Evolutionary conservation across 192 early-diverging fungal genomes (phyloP), one percentile per base, ranked within the genome.

Genomic region (Entomortierella parvispora): DNA sequence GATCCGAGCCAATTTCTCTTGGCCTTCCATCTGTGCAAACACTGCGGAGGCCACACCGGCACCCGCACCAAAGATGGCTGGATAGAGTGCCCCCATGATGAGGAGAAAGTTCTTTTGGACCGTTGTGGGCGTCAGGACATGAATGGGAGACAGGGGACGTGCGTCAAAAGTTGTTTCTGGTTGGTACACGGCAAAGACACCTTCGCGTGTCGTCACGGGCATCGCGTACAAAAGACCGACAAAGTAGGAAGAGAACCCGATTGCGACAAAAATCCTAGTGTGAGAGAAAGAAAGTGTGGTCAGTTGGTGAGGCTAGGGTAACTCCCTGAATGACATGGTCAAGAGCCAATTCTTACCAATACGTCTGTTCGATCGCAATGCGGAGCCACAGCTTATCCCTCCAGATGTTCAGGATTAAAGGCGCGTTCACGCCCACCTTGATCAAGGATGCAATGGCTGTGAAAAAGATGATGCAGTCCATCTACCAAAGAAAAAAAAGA

Each of bases 381-480:
- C 74, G 74, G 17, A 77, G 33, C 74, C 74, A 77, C 1, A 77
- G 48, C 55, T 31, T 77, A 22, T 77, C 55, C 17, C 40, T 62
- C 43, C 58, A 51, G 11, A 68, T 58, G 45, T 77, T 65, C 17
- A 77, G 28, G 40, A 68, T 63, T 15, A 77, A 8, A 0, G 55
- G 61, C 6, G 68, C 8, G 37, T 77, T 77, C 18, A 68, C 65
- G 20, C 57, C 60, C 20, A 77, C 40, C 33, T 77, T 77, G 33
- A 68, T 45, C 20, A 77, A 29, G 2, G 74, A 77, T 11, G 74
- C 74, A 28, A 77, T 4, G 14, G 26, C 40, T 2, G 61, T 77
- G 49, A 77, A 77, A 37, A 77, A 77, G 48, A 63, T 53, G 58
- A 77, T 63, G 48, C 74, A 77, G 51, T 77, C 74, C 74, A 77